Conservation (phyloP, 129 eudicot species). For the Tagetes patula region DNA sequence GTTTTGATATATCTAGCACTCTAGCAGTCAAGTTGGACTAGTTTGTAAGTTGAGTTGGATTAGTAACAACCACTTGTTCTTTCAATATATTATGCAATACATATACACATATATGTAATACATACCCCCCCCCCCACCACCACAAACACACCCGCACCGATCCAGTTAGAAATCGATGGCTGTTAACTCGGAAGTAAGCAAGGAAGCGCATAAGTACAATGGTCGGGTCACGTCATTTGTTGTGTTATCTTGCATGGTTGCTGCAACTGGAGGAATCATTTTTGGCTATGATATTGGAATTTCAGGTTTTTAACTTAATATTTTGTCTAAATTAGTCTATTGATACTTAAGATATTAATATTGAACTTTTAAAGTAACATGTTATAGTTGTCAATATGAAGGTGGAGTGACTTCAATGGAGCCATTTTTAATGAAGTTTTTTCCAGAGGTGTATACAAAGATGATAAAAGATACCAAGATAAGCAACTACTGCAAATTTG, state of each 20-base stretch:
- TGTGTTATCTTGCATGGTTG: slow-evolving; percentile 62
- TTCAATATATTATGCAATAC: slow-evolving; percentile 9
- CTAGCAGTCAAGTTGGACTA: slow-evolving; percentile 33
- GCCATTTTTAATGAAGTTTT: slow-evolving; percentile 53
- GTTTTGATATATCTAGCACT: background rate
- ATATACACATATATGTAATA: background rate
- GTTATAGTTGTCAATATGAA: slow-evolving; percentile 21
- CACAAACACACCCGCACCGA: background rate
- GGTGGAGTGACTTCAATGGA: slow-evolving; percentile 76
- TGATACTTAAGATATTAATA: background rate
- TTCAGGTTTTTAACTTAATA: slow-evolving; percentile 42
- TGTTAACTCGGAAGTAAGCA: slow-evolving; percentile 32
- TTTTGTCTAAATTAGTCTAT: background rate
- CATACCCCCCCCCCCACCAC: background rate
- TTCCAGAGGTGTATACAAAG: slow-evolving; percentile 48
- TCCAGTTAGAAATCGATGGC: slow-evolving; percentile 38
- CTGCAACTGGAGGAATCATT: slow-evolving; percentile 70
- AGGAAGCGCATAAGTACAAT: slow-evolving; percentile 36
- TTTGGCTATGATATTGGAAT: slow-evolving; percentile 79
- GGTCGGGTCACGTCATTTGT: slow-evolving; percentile 57
- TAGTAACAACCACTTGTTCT: slow-evolving; percentile 26
- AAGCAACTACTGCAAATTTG: slow-evolving; percentile 67
- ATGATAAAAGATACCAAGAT: slow-evolving; percentile 40
- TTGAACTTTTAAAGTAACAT: slow-evolving; percentile 10
- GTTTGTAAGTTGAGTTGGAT: slow-evolving; percentile 26